Evolutionary conservation across 345 rosid genomes (phyloP).

Genomic region (Dipteronia sinensis): DNA sequence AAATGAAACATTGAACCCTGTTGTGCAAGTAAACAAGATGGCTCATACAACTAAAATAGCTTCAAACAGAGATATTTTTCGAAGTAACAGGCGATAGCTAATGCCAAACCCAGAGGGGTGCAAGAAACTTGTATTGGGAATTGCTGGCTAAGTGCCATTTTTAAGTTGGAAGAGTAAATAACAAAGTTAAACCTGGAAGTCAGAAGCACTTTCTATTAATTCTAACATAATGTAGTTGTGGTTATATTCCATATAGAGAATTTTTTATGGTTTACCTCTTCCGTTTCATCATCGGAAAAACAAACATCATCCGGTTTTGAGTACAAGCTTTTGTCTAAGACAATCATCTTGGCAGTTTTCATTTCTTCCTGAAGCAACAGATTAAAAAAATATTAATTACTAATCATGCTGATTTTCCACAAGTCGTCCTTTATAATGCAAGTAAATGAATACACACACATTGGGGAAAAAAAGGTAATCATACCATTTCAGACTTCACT

Average conservation of each 20-base stretch:
- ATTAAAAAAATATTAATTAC: not conserved
- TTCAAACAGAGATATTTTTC: not conserved
- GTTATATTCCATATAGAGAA: not conserved
- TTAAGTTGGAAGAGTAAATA: not conserved
- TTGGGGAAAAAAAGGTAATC: constrained; percentile 6
- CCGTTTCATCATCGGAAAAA: constrained; percentile 35
- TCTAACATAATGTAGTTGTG: not conserved
- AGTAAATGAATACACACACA: not conserved
- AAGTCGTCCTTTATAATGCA: constrained; percentile 1
- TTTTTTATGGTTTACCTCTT: constrained; percentile 49
- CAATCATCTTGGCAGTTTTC: constrained; percentile 40
- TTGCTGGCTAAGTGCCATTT: not conserved
- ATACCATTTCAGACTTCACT: constrained; percentile 57
- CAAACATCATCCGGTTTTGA: constrained; percentile 37
- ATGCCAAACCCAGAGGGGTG: not conserved
- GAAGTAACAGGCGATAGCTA: not conserved
- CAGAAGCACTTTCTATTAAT: not conserved
- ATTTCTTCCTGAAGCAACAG: constrained; percentile 48
- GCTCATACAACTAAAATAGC: not conserved
- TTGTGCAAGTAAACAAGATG: not conserved
- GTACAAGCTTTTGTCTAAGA: constrained; percentile 33
- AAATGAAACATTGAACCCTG: not conserved
- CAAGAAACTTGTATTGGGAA: not conserved
- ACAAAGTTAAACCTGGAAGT: not conserved
- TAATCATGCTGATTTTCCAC: not conserved